Conservation (phyloP, 2,329 filamentous ascomycete species). For the Pezicula rhizophila region DNA sequence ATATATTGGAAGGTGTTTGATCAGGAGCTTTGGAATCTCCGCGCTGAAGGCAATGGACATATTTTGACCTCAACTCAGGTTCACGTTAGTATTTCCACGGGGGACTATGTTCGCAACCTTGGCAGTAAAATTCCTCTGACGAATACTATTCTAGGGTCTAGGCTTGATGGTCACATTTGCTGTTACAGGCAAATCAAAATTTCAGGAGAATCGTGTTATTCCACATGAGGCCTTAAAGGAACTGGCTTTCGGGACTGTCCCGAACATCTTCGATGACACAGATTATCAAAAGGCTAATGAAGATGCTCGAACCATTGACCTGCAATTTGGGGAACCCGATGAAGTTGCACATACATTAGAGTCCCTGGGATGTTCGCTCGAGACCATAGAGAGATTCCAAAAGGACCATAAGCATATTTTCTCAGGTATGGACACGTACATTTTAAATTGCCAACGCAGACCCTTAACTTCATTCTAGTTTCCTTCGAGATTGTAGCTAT, state of each 20-base stretch:
- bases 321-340: constrained; percentile 42
- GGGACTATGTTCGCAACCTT: too few species aligned
- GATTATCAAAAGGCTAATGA: constrained; percentile 29
- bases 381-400: constrained; percentile 38
- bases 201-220: constrained; percentile 44
- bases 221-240: constrained; percentile 48
- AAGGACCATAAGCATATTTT: constrained; percentile 27
- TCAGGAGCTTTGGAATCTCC: constrained; percentile 42
- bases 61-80: constrained; percentile 29
- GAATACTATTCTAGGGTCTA: constrained; percentile 30
- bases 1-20: constrained; percentile 56
- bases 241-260: constrained; percentile 48
- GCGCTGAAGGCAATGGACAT: constrained; percentile 31
- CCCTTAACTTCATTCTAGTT: constrained; percentile 30
- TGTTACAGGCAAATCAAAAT: constrained; percentile 41
- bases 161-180: constrained; percentile 51
- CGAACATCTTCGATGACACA: constrained; percentile 46
- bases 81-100: constrained; percentile 5
- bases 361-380: constrained; percentile 47
- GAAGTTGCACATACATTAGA: constrained; percentile 48
- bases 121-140: neutral
- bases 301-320: constrained; percentile 25
- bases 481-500: constrained; percentile 55
- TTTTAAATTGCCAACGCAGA: too few species aligned
- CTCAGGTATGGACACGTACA: constrained; percentile 12